Evolutionary conservation across 805 yeast genomes (phyloP).

Genomic region (Jamesozyma rosinii): DNA sequence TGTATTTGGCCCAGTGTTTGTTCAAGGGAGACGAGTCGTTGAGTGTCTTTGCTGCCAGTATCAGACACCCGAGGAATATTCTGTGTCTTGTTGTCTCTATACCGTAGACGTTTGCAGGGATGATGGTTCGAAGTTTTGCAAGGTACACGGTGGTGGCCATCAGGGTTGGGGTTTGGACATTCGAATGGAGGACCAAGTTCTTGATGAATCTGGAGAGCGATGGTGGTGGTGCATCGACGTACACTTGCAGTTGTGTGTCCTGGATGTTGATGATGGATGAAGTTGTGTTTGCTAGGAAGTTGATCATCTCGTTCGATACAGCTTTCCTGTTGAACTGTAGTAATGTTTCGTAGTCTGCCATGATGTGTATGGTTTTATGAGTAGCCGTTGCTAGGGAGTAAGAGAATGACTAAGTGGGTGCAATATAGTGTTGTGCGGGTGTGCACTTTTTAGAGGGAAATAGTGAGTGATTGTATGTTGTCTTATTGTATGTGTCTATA

Average conservation of each 20-base stretch:
- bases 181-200: constrained; percentile 64
- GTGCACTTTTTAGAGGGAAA: too few species aligned
- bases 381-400: too few species aligned
- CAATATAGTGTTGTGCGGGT: too few species aligned
- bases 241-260: constrained; percentile 6
- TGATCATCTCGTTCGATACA: constrained; percentile 26
- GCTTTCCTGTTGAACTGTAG: constrained; percentile 20
- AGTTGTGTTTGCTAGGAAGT: constrained; percentile 22
- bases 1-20: constrained; percentile 92
- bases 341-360: constrained; percentile 23
- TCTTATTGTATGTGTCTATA: not conserved
- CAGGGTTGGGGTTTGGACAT: constrained; percentile 89
- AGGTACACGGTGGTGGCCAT: constrained; percentile 87
- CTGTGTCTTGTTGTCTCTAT: constrained; percentile 90
- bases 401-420: too few species aligned
- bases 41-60: constrained; percentile 82
- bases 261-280: constrained; percentile 16
- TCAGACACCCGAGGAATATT: constrained; percentile 79
- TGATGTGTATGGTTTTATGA: not conserved
- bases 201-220: constrained; percentile 58
- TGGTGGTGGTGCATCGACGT: constrained; percentile 29
- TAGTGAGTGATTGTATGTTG: too few species aligned
- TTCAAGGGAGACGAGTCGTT: constrained; percentile 93
- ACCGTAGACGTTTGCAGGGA: constrained; percentile 85
- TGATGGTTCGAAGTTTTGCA: constrained; percentile 45